Conservation (phyloP, 2,329 filamentous ascomycete genomes). For the Calonectria multiphialidica region DNA sequence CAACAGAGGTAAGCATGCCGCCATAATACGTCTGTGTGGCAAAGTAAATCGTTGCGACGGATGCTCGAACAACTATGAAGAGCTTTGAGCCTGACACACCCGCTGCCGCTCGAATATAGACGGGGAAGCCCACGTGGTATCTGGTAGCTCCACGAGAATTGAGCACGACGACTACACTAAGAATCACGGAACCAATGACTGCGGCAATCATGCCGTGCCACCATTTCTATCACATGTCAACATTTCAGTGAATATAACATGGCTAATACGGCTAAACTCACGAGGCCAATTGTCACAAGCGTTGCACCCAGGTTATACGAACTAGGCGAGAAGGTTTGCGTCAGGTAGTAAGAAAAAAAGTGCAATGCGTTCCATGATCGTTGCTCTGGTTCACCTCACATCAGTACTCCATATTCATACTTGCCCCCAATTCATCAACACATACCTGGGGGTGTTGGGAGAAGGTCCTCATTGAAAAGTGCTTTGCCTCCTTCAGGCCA, state of each 20-base stretch:
- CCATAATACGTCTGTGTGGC: conserved; percentile 3
- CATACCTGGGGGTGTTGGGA: neutral
- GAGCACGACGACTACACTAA: neutral
- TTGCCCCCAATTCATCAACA: neutral
- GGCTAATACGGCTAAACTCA: neutral
- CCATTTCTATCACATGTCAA: neutral
- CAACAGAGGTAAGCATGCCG: neutral
- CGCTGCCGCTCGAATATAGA: neutral
- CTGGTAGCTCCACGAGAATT: neutral
- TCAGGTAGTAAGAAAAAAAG: conserved; percentile 1
- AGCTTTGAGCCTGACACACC: neutral
- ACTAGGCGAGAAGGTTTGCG: neutral
- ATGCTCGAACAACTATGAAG: neutral
- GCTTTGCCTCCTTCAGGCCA: neutral
- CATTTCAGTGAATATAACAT: neutral
- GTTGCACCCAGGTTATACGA: conserved; percentile 3
- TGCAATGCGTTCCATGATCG: neutral
- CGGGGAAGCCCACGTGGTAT: neutral
- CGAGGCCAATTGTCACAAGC: neutral
- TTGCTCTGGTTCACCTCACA: neutral
- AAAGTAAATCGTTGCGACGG: neutral
- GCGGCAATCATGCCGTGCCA: conserved; percentile 1
- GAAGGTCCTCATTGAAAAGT: neutral
- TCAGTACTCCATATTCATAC: neutral
- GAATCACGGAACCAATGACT: neutral